These are phyloP conservation scores for Pascua sp. DNA, from an alignment of 1,284 basidiomycete species.

Conservation along the genomic window DNA sequence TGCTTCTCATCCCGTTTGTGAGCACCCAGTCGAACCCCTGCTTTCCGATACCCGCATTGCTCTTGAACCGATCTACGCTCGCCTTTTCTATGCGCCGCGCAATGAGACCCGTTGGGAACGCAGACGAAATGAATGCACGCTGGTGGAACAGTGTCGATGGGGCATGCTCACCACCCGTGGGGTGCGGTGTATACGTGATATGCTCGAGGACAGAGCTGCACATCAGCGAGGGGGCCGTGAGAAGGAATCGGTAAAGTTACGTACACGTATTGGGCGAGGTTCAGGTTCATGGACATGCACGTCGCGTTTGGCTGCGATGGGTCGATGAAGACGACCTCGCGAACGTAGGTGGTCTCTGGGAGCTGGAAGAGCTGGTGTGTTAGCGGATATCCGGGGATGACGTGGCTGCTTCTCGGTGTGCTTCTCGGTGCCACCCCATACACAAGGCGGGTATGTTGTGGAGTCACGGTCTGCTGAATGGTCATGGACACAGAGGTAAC, in stretches of 20 bases:
- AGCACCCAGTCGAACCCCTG: constrained; percentile 82
- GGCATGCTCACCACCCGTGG: constrained; percentile 9
- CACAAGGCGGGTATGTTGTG: no score
- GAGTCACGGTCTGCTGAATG: no score
- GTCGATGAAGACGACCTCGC: constrained; percentile 88
- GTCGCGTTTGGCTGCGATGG: constrained; percentile 64
- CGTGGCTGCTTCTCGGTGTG: no score
- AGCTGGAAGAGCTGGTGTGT: constrained; percentile 38
- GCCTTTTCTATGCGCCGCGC: constrained; percentile 76
- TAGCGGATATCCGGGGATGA: no score
- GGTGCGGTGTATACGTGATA: constrained; percentile 76
- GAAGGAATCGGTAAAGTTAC: background rate
- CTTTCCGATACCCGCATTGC: constrained; percentile 81
- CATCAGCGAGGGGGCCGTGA: background rate
- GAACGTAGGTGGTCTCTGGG: constrained; percentile 81
- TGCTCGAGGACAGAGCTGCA: constrained; percentile 62
- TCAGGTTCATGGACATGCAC: constrained; percentile 84
- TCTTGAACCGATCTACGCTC: constrained; percentile 77
- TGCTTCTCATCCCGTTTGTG: no score
- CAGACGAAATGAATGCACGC: constrained; percentile 45
- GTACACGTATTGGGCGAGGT: constrained; percentile 65
- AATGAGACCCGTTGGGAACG: constrained; percentile 70
- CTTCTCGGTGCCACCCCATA: no score
- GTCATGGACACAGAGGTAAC: no score
- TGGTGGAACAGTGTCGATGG: constrained; percentile 36